Evolutionary conservation across 192 early-diverging fungal genomes (phyloP).

Genomic region (Umbelopsis ramanniana): DNA sequence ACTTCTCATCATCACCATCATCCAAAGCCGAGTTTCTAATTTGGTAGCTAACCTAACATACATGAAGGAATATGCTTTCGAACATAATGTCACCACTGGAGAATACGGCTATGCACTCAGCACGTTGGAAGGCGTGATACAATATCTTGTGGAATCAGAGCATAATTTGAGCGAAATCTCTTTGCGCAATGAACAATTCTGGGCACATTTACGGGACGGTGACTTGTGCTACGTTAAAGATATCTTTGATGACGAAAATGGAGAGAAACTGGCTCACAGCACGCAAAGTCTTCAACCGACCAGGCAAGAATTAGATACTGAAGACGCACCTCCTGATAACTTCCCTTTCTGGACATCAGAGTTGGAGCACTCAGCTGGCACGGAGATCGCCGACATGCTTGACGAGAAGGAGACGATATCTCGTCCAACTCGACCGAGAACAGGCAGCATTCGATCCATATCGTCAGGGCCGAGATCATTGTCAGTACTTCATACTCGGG

Average conservation of each 20-base stretch:
- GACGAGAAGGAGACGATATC: constrained; percentile 25
- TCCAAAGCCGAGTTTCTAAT: constrained; percentile 52
- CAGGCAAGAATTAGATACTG: neutral
- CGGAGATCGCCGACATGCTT: neutral
- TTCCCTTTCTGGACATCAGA: neutral
- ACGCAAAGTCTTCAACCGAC: neutral
- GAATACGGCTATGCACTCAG: constrained; percentile 53
- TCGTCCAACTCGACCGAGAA: constrained; percentile 14
- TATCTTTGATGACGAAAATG: constrained; percentile 10
- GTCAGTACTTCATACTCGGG: constrained; percentile 39
- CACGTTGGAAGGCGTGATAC: constrained; percentile 52
- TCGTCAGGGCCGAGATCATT: constrained; percentile 7
- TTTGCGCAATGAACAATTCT: constrained; percentile 39
- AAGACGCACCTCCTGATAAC: constrained; percentile 3
- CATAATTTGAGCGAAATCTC: constrained; percentile 40
- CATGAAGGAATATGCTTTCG: constrained; percentile 55
- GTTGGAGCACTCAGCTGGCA: neutral
- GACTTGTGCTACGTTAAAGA: constrained; percentile 31
- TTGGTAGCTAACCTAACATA: constrained; percentile 48
- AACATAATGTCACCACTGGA: constrained; percentile 42
- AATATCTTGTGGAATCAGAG: constrained; percentile 42
- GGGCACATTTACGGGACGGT: constrained; percentile 38
- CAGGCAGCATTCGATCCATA: constrained; percentile 1
- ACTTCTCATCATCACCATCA: constrained; percentile 49
- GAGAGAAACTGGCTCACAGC: constrained; percentile 5